Percentiles rank a stretch among this genome's conserved stretches.
Evolutionary conservation across 495 filamentous ascomycete species (phyloP).

Genomic region (Podospora pseudoanserina): DNA sequence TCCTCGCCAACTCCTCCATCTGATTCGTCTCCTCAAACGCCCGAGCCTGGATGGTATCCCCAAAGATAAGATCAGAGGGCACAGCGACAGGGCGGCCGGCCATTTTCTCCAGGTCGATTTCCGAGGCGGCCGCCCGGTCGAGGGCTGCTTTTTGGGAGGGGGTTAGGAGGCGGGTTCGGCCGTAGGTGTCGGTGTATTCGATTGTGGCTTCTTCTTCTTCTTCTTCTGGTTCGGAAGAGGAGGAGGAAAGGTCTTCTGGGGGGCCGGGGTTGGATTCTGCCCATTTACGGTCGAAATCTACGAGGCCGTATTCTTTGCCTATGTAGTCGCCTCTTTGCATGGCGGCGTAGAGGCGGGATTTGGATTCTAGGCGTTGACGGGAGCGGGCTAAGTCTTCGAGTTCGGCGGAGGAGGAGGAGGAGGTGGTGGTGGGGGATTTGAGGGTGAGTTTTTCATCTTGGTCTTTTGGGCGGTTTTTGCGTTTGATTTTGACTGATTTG

Average conservation of each 20-base stretch:
- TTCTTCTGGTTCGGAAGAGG: conserved; percentile 38
- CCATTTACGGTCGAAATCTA: conserved; percentile 97
- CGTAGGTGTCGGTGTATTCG: conserved; percentile 89
- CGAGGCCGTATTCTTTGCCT: conserved; percentile 56
- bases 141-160: conserved; percentile 57
- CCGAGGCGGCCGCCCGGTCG: conserved; percentile 45
- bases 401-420: conserved; percentile 14
- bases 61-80: conserved; percentile 73
- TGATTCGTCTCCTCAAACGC: conserved; percentile 72
- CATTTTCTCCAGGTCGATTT: conserved; percentile 46
- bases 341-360: conserved; percentile 75
- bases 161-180: conserved; percentile 67
- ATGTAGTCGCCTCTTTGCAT: conserved; percentile 74
- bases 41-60: conserved; percentile 71
- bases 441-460: conserved; percentile 36
- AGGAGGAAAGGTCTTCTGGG: conserved; percentile 20
- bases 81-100: conserved; percentile 50
- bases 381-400: conserved; percentile 49
- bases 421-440: conserved; percentile 40
- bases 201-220: conserved; percentile 39
- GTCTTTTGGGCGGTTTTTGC: conserved; percentile 41
- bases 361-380: conserved; percentile 78
- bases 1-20: conserved; percentile 69
- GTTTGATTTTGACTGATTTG: conserved; percentile 60
- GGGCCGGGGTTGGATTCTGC: conserved; percentile 54